Evolutionary conservation across 805 yeast species (phyloP), one percentile per base, ranked within the genome.

Genomic region (Cyberlindnera misumaiensis): DNA sequence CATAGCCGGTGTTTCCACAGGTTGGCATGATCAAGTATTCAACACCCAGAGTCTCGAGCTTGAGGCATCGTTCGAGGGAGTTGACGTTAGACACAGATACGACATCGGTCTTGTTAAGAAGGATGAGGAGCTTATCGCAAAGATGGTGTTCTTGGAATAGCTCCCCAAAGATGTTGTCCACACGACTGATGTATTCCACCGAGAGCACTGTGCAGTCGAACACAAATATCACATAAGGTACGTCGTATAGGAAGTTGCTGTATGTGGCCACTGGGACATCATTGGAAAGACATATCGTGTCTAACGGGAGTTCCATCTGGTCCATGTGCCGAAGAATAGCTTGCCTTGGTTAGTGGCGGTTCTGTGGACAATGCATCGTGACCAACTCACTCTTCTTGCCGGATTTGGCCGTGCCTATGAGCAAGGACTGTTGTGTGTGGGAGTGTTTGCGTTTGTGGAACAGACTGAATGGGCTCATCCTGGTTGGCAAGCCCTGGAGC

Each of bases 101-200:
- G 25, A 48, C 12, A 28, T 52, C 57, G 12, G 42, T 42, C 28
- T 52, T 52, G 36, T 52, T 49, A 30, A 48, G 32, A 3, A 51
- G 35, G 6, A 52, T 48, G 24, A 52, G 16, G 2, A 52, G 35
- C 27, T 49, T 51, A 17, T 35, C n/a, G 29, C 44, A 36, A 24
- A 35, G 11, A 12, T 20, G 6, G 26, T 12, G 42, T 28, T 11
- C 39, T 22, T 5, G 34, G 7, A 41, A 26, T 32, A 43, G 13
- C 15, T 38, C 34, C 15, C 32, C 18, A 6, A 44, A 26, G 22
- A 40, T 43, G 27, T 38, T 34, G 2, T 24, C 12, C 14, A 40
- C 40, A 14, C 41, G 16, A 11, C 39, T 22, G 9, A 47, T 24
- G 32, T 50, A 52, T 2, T 44, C 31, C 9, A 46, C 18, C 0